phyloP scores from a whole-genome alignment of 2,329 filamentous ascomycete species.

The Hymenoscyphus occultus region DNA sequence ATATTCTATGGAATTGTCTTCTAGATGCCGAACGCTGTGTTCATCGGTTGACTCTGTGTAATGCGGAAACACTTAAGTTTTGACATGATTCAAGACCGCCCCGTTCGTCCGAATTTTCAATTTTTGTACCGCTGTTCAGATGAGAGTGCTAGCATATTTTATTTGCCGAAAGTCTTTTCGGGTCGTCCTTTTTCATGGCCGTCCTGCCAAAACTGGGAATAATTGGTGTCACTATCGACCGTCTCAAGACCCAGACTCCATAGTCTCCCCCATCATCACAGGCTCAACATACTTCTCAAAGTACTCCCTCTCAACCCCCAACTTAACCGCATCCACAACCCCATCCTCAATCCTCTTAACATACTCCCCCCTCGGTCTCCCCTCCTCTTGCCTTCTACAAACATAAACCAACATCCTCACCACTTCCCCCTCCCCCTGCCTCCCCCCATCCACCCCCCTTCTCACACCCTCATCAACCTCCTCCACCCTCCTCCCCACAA shows the following conservation, averaged over 20 bases:
- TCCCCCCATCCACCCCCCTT: conserved; percentile 30
- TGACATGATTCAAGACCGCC: too few species aligned
- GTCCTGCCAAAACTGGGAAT: not conserved
- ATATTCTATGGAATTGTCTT: too few species aligned
- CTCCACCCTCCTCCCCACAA: conserved; percentile 56
- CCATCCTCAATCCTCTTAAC: conserved; percentile 61
- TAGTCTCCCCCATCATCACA: conserved; percentile 19
- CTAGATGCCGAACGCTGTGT: too few species aligned
- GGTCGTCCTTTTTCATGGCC: too few species aligned
- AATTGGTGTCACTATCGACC: not conserved
- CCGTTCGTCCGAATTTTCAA: too few species aligned
- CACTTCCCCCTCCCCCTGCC: conserved; percentile 18
- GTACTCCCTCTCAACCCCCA: conserved; percentile 54
- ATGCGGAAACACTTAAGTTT: too few species aligned
- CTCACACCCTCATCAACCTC: conserved; percentile 51
- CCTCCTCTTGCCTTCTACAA: conserved; percentile 43
- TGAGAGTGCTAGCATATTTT: too few species aligned
- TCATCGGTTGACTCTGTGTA: too few species aligned
- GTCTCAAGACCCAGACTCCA: not conserved
- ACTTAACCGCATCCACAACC: conserved; percentile 54
- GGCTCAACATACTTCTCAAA: conserved; percentile 41
- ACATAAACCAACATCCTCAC: conserved; percentile 57
- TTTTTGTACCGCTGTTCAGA: too few species aligned
- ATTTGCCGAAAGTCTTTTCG: too few species aligned
- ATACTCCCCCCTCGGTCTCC: conserved; percentile 54